phyloP scores from a whole-genome alignment of 2,329 filamentous ascomycete genomes.

The Annulohypoxylon truncatum region DNA sequence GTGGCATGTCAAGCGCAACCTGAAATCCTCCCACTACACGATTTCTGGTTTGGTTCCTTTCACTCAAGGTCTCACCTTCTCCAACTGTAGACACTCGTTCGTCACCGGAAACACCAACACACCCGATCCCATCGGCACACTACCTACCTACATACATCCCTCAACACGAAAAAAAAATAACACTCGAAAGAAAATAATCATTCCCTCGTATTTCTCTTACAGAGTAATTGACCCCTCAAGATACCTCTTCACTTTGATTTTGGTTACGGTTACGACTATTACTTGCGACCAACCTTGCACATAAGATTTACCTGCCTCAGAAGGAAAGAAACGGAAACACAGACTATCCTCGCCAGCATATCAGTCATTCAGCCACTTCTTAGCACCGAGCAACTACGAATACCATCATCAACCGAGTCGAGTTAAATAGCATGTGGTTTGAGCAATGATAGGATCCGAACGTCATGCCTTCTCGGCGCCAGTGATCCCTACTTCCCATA shows the following conservation, averaged over 20 bases:
- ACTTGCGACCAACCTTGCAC: slow-evolving; percentile 37
- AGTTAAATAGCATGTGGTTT: slow-evolving; percentile 43
- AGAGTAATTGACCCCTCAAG: slow-evolving; percentile 36
- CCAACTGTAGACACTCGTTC: slow-evolving; percentile 51
- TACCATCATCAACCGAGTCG: slow-evolving; percentile 13
- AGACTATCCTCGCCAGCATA: slow-evolving; percentile 31
- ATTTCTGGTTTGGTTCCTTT: slow-evolving; percentile 34
- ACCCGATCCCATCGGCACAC: slow-evolving; percentile 25
- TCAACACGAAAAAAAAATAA: slow-evolving; percentile 8
- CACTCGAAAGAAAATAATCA: slow-evolving; percentile 35
- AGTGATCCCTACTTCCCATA: slow-evolving; percentile 32
- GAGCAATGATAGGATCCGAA: slow-evolving; percentile 45
- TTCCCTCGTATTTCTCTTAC: slow-evolving; percentile 40
- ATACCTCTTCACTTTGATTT: slow-evolving; percentile 35
- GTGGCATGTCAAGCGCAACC: slow-evolving; percentile 38
- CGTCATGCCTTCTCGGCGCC: slow-evolving; percentile 45
- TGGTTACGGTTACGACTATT: slow-evolving; percentile 46
- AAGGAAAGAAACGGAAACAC: slow-evolving; percentile 40
- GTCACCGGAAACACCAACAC: slow-evolving; percentile 38
- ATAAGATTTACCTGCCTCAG: slow-evolving; percentile 35
- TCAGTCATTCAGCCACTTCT: slow-evolving; percentile 23
- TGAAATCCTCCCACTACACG: slow-evolving; percentile 25
- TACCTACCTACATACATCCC: neutral
- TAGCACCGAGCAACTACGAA: slow-evolving; percentile 16
- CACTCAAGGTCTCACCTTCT: slow-evolving; percentile 42